Evolutionary conservation across 257 asterid species (phyloP).

Genomic region (Solanum tacnaense): DNA sequence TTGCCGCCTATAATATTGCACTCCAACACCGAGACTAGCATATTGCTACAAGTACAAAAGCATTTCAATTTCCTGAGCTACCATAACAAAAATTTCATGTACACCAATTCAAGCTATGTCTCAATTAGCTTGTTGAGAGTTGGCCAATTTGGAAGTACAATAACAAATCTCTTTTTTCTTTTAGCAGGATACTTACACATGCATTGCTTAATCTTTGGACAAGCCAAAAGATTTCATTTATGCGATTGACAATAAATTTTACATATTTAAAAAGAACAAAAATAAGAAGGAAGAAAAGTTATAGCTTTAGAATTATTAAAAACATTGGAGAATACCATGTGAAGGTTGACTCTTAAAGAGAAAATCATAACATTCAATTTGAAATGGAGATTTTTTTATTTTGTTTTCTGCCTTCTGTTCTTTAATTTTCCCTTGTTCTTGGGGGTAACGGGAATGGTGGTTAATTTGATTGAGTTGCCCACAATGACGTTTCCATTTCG

Average conservation of each 20-base stretch:
- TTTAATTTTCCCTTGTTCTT: neutral
- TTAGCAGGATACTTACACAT: neutral
- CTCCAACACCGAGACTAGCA: constrained; percentile 51
- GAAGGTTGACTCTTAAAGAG: neutral
- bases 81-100: neutral
- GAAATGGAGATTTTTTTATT: neutral
- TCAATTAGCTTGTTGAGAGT: neutral
- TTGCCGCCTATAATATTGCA: constrained; percentile 41
- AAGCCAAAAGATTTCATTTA: neutral
- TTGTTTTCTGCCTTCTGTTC: neutral
- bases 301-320: neutral
- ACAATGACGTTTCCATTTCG: neutral
- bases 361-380: neutral
- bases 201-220: neutral
- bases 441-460: neutral
- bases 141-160: neutral
- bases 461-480: neutral
- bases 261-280: neutral
- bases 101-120: neutral
- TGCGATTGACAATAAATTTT: neutral
- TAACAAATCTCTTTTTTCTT: neutral
- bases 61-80: neutral
- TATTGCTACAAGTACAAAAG: constrained; percentile 28
- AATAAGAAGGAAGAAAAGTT: neutral
- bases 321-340: neutral